Conservation (phyloP, 2,329 filamentous ascomycete genomes). For the Fusarium humuli region DNA sequence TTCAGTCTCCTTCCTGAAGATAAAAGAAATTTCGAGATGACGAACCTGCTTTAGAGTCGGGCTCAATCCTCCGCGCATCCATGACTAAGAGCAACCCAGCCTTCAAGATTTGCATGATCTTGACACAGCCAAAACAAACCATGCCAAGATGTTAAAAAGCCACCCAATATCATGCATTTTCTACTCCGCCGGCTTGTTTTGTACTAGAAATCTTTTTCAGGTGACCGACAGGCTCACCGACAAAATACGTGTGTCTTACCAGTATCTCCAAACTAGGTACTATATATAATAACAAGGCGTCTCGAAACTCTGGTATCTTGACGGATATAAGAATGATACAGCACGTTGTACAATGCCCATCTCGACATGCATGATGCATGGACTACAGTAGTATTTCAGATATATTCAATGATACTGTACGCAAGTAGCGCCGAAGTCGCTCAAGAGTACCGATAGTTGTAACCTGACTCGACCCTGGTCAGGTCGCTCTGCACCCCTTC, state of each 20-base stretch:
- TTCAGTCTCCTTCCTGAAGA: constrained; percentile 4
- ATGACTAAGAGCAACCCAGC: constrained; percentile 40
- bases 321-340: neutral
- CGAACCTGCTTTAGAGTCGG: neutral
- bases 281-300: neutral
- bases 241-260: constrained; percentile 7
- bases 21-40: constrained; percentile 17
- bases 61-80: constrained; percentile 14
- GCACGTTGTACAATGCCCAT: too few species aligned
- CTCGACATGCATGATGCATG: neutral
- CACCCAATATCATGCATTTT: constrained; percentile 33
- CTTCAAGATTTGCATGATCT: constrained; percentile 44
- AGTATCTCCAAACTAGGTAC: neutral
- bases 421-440: constrained; percentile 6
- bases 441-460: neutral
- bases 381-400: neutral
- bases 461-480: constrained; percentile 16
- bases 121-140: constrained; percentile 43
- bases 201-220: constrained; percentile 16
- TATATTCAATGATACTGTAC: neutral
- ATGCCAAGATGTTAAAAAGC: constrained; percentile 29
- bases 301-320: neutral
- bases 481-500: neutral
- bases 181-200: constrained; percentile 7
- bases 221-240: constrained; percentile 28